Percentiles rank a stretch among this genome's conserved stretches.
These are phyloP conservation scores for Naganishia friedmannii DNA, from an alignment of 768 basidiomycete genomes.

Conservation along the genomic window DNA sequence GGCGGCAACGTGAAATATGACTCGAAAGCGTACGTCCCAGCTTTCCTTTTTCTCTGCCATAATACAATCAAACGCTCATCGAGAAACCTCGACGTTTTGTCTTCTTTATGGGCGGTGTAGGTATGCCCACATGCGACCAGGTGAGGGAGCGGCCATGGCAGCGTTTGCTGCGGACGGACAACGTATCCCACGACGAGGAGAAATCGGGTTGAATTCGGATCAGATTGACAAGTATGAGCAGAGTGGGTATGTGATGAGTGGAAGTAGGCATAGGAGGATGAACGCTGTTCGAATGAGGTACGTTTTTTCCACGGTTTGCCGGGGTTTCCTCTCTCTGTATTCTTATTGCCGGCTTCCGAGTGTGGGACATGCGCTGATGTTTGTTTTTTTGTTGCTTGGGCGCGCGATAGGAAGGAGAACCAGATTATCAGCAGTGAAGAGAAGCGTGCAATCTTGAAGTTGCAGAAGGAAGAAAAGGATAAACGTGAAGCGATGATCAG, in stretches of 20 bases:
- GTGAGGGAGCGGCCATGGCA: slow-evolving; percentile 97
- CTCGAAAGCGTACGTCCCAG: slow-evolving; percentile 56
- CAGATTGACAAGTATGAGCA: slow-evolving; percentile 83
- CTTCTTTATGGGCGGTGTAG: slow-evolving; percentile 34
- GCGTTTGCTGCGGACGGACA: slow-evolving; percentile 81
- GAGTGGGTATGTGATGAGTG: slow-evolving; percentile 97
- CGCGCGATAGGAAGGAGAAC: slow-evolving; percentile 76
- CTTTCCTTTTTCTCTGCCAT: background rate
- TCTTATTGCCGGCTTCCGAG: background rate
- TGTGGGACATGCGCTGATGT: background rate
- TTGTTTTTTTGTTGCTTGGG: background rate
- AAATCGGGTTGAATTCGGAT: slow-evolving; percentile 86
- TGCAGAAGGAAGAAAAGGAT: slow-evolving; percentile 90
- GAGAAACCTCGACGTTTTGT: background rate
- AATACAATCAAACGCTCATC: background rate
- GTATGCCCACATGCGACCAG: slow-evolving; percentile 86
- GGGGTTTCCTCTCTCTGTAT: background rate
- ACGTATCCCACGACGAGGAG: slow-evolving; percentile 97
- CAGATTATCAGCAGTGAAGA: slow-evolving; percentile 99
- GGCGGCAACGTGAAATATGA: slow-evolving; percentile 63
- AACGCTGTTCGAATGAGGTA: slow-evolving; percentile 85
- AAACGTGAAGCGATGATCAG: slow-evolving; percentile 84
- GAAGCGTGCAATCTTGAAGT: slow-evolving; percentile 89
- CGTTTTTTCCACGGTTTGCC: too few species aligned
- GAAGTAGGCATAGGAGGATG: slow-evolving; percentile 90